These are phyloP conservation scores for Tinospora cordifolia DNA, from an alignment of 164 flowering plant species.

Conservation along the genomic window DNA sequence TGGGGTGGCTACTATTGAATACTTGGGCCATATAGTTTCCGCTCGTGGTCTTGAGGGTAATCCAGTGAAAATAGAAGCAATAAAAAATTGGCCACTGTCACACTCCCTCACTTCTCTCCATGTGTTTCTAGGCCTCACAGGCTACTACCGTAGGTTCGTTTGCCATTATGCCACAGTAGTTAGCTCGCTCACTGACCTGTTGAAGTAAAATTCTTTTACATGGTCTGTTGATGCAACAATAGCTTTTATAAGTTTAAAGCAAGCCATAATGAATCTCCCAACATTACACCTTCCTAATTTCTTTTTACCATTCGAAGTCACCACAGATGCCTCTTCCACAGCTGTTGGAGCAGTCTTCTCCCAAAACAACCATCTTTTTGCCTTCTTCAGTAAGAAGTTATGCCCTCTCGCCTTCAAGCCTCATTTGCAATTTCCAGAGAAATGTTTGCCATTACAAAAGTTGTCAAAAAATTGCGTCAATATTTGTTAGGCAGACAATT, in stretches of 20 bases:
- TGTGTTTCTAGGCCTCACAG: background rate
- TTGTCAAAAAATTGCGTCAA: background rate
- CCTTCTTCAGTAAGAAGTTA: background rate
- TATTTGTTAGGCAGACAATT: background rate
- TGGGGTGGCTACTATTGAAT: background rate
- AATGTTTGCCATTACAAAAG: background rate
- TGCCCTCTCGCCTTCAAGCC: background rate
- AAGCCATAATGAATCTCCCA: too few relatives aligned
- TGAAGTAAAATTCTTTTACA: too few relatives aligned
- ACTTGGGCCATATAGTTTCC: background rate
- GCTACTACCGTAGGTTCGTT: too few relatives aligned
- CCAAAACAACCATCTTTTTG: background rate
- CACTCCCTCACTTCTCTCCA: background rate
- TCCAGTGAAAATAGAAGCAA: too few relatives aligned
- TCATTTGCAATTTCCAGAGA: background rate
- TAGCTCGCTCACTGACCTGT: too few relatives aligned
- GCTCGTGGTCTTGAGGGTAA: too few relatives aligned
- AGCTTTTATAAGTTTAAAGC: too few relatives aligned
- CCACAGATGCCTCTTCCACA: too few relatives aligned
- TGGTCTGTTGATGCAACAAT: too few relatives aligned
- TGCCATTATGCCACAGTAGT: background rate
- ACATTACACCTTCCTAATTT: too few relatives aligned
- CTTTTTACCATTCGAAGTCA: too few relatives aligned
- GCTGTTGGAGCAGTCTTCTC: background rate
- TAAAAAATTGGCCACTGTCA: background rate